Evolutionary conservation across 78 protist genomes (phyloP).

Genomic region (Tieghemostelium lacteum): DNA sequence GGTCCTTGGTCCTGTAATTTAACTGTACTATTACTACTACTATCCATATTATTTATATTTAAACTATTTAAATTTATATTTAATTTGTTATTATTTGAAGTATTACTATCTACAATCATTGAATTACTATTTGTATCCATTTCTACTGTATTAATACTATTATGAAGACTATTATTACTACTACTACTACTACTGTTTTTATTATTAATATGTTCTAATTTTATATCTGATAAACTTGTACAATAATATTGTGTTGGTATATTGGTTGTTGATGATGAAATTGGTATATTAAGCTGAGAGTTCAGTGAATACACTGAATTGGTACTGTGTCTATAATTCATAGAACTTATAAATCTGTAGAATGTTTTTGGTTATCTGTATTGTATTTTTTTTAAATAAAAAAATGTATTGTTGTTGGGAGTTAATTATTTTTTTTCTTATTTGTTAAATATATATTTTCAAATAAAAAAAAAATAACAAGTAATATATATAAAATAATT

Average conservation of each 20-base stretch:
- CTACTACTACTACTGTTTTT: conserved; percentile 14
- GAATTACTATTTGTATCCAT: neutral
- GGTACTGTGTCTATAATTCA: conserved; percentile 68
- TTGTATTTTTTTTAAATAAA: neutral
- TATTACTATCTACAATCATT: neutral
- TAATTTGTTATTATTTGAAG: neutral
- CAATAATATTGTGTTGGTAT: conserved; percentile 24
- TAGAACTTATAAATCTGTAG: conserved; percentile 1
- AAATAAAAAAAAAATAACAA: conserved; percentile 3
- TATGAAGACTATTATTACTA: conserved; percentile 2
- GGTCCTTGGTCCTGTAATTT: neutral
- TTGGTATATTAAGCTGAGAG: conserved; percentile 51
- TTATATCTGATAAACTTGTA: neutral
- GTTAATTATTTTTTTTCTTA: neutral
- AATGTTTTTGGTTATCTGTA: neutral
- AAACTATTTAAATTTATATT: neutral
- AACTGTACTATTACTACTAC: neutral
- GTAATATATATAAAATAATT: neutral
- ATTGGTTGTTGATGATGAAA: conserved; percentile 57
- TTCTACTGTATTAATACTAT: neutral
- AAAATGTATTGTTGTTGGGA: neutral
- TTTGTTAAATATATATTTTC: neutral
- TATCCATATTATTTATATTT: neutral
- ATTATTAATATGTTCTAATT: neutral
- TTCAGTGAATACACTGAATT: conserved; percentile 59